Evolutionary conservation across 2,329 filamentous ascomycete species (phyloP), one percentile per base, ranked within the genome.

Genomic region (Helicocarpus griseus): DNA sequence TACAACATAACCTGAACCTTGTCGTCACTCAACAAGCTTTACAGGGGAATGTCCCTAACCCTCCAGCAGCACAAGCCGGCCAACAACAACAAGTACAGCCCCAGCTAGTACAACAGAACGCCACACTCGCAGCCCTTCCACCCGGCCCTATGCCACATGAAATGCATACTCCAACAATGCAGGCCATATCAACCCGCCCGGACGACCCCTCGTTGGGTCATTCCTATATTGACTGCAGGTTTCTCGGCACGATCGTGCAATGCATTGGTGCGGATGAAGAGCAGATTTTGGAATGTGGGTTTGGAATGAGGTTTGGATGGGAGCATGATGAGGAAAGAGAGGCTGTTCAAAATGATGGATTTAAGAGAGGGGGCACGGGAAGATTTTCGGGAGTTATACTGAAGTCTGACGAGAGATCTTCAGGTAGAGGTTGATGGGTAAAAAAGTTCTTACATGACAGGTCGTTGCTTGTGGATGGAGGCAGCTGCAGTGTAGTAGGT

Each of bases 281-380:
- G 48, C 56, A 57, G 19, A 51, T 61, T 8, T 52, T 65, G n/a
- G 56, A 59, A 49, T 50, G 52, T 24, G 60, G 54, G 4, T 65
- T 61, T 52, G 52, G 56, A 1, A 58, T 65, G 59, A 54, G 29
- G 11, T 57, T 62, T 35, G 63, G 63, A 4, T 63, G 61, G 62
- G 53, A 49, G 4, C 50, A 60, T 28, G 52, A 55, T 33, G 33
- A 56, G 43, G 54, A 47, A 13, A 50, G 57, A 6, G 60, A 53
- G 57, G 60, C 56, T 21, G 55, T 56, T 2, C 52, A 56, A 26
- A 59, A 64, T 48, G 63, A 65, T 56, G 62, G 61, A 5, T 60
- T 60, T 40, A 56, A 54, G 24, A 56, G 60, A 46, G 63, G 63
- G 6, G 64, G 64, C 9, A 61, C 57, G 6, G 64, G 64, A 14